Percentiles rank a stretch among this genome's conserved stretches.
These are phyloP conservation scores for Clitopilus passeckerianus DNA, from an alignment of 768 basidiomycete genomes.

Conservation along the genomic window DNA sequence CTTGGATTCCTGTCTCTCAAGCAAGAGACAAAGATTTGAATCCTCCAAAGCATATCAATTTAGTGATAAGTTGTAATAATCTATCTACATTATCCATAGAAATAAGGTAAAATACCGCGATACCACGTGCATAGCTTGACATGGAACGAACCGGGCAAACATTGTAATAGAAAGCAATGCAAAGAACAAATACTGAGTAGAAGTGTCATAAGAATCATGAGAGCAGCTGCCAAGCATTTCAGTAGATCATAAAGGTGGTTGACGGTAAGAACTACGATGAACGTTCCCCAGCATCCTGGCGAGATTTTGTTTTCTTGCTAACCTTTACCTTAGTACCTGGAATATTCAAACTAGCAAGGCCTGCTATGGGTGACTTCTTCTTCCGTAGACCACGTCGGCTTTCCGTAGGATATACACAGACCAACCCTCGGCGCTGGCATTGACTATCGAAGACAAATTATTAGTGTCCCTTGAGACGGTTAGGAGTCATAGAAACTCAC, in stretches of 20 bases:
- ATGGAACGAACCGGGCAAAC: neutral
- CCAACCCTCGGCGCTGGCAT: slow-evolving; percentile 64
- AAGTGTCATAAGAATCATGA: neutral
- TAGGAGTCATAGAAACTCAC: slow-evolving; percentile 32
- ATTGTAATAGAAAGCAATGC: neutral
- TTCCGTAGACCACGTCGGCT: slow-evolving; percentile 67
- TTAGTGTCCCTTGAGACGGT: neutral
- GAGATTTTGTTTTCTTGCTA: slow-evolving; percentile 10
- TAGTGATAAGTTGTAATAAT: neutral
- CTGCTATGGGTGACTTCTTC: slow-evolving; percentile 26
- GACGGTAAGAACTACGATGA: too few relatives aligned
- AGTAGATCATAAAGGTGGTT: too few relatives aligned
- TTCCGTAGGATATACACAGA: slow-evolving; percentile 67
- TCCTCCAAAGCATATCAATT: neutral
- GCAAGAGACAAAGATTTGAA: too few relatives aligned
- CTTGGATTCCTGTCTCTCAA: neutral
- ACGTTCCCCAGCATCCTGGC: neutral
- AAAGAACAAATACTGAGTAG: neutral
- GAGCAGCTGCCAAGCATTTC: neutral
- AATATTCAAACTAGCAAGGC: slow-evolving; percentile 5
- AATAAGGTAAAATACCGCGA: neutral
- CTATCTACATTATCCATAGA: neutral
- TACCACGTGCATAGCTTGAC: neutral
- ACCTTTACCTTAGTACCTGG: slow-evolving; percentile 17
- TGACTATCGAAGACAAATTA: slow-evolving; percentile 42